These are phyloP conservation scores for Hymenoscyphus fraxineus DNA, from an alignment of 2,329 filamentous ascomycete genomes.

Conservation along the genomic window DNA sequence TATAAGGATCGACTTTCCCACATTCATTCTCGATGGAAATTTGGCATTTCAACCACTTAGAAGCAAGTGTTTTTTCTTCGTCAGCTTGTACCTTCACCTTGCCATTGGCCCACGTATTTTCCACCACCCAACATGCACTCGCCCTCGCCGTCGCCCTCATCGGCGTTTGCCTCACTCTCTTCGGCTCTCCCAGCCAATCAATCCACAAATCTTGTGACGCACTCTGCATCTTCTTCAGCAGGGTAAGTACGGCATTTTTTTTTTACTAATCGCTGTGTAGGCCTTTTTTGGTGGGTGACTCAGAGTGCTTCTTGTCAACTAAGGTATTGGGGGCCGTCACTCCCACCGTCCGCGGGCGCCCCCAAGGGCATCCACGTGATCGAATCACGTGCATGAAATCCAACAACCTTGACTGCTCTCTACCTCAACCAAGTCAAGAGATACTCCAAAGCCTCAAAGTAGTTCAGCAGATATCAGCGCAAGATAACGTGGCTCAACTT, in stretches of 20 bases:
- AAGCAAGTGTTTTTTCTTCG: neutral
- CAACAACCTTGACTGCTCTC: too few relatives aligned
- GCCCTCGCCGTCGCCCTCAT: conserved; percentile 12
- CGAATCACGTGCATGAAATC: too few relatives aligned
- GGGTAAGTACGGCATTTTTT: conserved; percentile 16
- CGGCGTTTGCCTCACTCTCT: conserved; percentile 10
- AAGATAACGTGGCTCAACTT: too few relatives aligned
- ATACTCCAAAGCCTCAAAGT: too few relatives aligned
- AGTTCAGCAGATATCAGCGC: neutral
- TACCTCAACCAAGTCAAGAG: too few relatives aligned
- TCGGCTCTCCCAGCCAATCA: conserved; percentile 2
- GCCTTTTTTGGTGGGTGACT: conserved; percentile 10
- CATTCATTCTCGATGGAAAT: neutral
- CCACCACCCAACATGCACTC: neutral
- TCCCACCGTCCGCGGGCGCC: too few relatives aligned
- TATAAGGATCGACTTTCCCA: neutral
- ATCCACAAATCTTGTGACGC: neutral
- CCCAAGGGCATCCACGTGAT: too few relatives aligned
- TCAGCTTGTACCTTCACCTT: neutral
- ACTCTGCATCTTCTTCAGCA: conserved; percentile 3
- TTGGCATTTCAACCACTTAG: neutral
- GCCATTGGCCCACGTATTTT: neutral
- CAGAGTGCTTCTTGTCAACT: too few relatives aligned
- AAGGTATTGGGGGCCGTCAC: too few relatives aligned
- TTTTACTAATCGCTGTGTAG: conserved; percentile 19